Evolutionary conservation across 495 filamentous ascomycete species (phyloP).

Genomic region (Neurospora sp.): DNA sequence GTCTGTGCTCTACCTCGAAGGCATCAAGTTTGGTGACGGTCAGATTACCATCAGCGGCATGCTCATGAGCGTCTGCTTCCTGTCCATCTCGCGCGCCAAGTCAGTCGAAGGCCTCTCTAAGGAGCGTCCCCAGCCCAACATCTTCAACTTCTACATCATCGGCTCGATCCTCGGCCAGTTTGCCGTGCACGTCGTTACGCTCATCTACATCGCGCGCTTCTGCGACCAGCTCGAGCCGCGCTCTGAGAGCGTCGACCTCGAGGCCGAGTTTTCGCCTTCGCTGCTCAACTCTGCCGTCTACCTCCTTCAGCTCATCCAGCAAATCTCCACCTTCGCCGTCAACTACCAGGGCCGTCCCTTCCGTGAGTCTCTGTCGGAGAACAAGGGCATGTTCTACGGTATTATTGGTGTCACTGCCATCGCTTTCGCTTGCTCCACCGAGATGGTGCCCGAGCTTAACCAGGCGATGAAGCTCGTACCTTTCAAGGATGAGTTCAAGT

Average conservation of each 20-base stretch:
- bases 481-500: conserved; percentile 86
- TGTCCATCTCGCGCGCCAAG: conserved; percentile 91
- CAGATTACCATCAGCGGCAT: conserved; percentile 98
- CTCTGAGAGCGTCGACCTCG: conserved; percentile 68
- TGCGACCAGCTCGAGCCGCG: conserved; percentile 75
- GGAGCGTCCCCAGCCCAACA: conserved; percentile 95
- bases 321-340: conserved; percentile 98
- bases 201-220: conserved; percentile 89
- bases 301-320: conserved; percentile 95
- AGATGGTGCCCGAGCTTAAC: conserved; percentile 93
- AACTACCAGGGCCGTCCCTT: conserved; percentile 99
- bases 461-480: conserved; percentile 85
- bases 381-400: conserved; percentile 96
- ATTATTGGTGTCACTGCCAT: conserved; percentile 78
- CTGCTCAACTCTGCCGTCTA: conserved; percentile 96
- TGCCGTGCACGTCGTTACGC: conserved; percentile 84
- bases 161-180: conserved; percentile 97
- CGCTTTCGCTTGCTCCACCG: conserved; percentile 92
- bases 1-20: conserved; percentile 91
- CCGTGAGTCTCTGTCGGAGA: conserved; percentile 90
- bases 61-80: conserved; percentile 99
- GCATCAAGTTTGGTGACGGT: conserved; percentile 98
- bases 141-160: conserved; percentile 99
- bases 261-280: conserved; percentile 89
- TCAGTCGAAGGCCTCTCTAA: conserved; percentile 92